These are phyloP conservation scores for Fraxinus cuspidata DNA, from an alignment of 257 asterid species.

Conservation along the genomic window DNA sequence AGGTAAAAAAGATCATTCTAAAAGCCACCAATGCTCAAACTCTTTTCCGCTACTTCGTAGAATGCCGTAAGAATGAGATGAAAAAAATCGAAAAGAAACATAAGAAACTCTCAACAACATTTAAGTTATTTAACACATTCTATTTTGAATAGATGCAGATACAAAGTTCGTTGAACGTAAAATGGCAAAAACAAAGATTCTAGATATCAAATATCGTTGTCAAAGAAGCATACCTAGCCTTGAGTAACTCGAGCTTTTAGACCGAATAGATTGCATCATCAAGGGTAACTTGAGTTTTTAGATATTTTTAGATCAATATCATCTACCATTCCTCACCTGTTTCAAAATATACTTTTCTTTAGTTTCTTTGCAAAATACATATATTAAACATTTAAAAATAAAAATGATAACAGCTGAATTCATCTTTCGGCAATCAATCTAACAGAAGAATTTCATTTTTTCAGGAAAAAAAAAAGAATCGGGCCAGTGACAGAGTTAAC, in stretches of 20 bases:
- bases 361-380: slow-evolving; percentile 27
- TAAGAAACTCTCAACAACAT: neutral
- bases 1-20: neutral
- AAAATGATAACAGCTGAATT: neutral
- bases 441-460: neutral
- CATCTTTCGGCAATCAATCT: neutral
- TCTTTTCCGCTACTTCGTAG: neutral
- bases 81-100: neutral
- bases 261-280: slow-evolving; percentile 57
- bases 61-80: neutral
- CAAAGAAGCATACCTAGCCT: slow-evolving; percentile 55
- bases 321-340: slow-evolving; percentile 68
- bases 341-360: slow-evolving; percentile 21
- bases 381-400: neutral
- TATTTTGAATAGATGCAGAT: neutral
- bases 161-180: neutral
- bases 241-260: slow-evolving; percentile 40
- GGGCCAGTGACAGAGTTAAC: no score
- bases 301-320: slow-evolving; percentile 63
- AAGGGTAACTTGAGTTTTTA: slow-evolving; percentile 56
- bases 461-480: neutral
- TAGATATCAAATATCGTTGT: neutral
- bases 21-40: neutral
- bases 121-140: neutral
- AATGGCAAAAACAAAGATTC: no score